Evolutionary conservation across 805 yeast genomes (phyloP).

Genomic region (Isabelozyma rhagii): DNA sequence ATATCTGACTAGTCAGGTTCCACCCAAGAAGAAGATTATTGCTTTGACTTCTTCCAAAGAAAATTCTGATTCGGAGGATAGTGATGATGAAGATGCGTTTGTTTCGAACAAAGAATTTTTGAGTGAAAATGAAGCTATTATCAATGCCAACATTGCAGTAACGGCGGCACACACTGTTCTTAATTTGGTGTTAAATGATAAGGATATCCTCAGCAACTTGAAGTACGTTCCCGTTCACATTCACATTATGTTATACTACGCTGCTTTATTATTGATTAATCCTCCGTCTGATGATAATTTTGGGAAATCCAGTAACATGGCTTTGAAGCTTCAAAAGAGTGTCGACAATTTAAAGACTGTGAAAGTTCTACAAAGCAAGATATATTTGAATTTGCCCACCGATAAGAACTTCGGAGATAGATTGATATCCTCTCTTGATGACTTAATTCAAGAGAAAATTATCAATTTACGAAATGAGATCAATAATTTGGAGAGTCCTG

Average conservation of each 20-base stretch:
- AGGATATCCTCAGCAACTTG: constrained; percentile 53
- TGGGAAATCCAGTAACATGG: not conserved
- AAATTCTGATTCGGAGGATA: constrained; percentile 12
- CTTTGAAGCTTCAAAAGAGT: constrained; percentile 14
- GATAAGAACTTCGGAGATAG: constrained; percentile 50
- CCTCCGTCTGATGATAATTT: constrained; percentile 37
- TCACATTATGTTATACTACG: constrained; percentile 67
- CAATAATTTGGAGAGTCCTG: constrained; percentile 13
- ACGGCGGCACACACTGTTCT: constrained; percentile 64
- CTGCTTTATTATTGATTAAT: constrained; percentile 53
- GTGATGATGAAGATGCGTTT: constrained; percentile 27
- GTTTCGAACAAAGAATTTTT: constrained; percentile 28
- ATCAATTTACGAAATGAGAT: constrained; percentile 14
- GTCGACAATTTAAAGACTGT: constrained; percentile 41
- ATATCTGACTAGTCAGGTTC: not conserved
- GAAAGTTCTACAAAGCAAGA: constrained; percentile 39
- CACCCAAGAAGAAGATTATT: constrained; percentile 1
- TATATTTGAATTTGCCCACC: constrained; percentile 47
- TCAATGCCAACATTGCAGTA: constrained; percentile 49
- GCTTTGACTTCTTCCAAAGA: constrained; percentile 10
- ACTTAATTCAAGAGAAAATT: constrained; percentile 26
- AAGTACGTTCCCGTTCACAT: constrained; percentile 70
- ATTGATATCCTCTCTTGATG: constrained; percentile 33
- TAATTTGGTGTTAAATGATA: constrained; percentile 55
- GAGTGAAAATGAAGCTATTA: constrained; percentile 29